Evolutionary conservation across 768 basidiomycete genomes (phyloP).

Genomic region (Pisolithus orientalis): DNA sequence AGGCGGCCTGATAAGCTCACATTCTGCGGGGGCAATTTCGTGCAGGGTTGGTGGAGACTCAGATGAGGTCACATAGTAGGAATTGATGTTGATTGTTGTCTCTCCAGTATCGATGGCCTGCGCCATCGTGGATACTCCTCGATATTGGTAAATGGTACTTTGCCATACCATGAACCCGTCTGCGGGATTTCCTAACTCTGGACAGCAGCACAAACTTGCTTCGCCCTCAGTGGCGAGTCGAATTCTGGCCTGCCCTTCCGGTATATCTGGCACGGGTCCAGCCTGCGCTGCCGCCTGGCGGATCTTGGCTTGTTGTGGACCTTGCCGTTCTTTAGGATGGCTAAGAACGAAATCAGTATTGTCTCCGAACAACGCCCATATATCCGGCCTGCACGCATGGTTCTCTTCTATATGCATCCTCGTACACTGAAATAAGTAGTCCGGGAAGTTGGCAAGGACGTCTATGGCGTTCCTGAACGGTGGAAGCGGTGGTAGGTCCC

Average conservation of each 20-base stretch:
- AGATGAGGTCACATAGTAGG: constrained; percentile 38
- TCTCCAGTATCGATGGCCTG: constrained; percentile 59
- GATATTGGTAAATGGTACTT: background rate
- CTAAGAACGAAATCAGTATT: constrained; percentile 41
- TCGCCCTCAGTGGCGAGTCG: constrained; percentile 49
- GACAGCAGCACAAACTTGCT: constrained; percentile 44
- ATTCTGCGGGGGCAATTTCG: constrained; percentile 43
- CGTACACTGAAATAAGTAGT: constrained; percentile 40
- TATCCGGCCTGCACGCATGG: constrained; percentile 33
- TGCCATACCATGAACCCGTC: constrained; percentile 21
- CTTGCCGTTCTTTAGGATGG: constrained; percentile 46
- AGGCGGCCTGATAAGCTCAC: constrained; percentile 18
- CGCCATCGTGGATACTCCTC: constrained; percentile 28
- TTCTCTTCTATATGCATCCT: constrained; percentile 39
- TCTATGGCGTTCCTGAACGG: constrained; percentile 34
- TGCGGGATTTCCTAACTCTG: constrained; percentile 30
- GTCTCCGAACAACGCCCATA: constrained; percentile 37
- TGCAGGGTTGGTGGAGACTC: constrained; percentile 28
- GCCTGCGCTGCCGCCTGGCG: constrained; percentile 38
- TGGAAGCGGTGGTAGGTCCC: constrained; percentile 35
- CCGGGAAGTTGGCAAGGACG: constrained; percentile 44
- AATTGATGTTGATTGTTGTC: constrained; percentile 55
- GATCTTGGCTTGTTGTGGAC: constrained; percentile 37
- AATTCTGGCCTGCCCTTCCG: constrained; percentile 31
- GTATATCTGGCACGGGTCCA: constrained; percentile 32